Percentiles rank a stretch among this genome's conserved stretches.
These are phyloP conservation scores for Nakaseomyces sp. DNA, from an alignment of 1,139 yeast genomes.

Conservation along the genomic window DNA sequence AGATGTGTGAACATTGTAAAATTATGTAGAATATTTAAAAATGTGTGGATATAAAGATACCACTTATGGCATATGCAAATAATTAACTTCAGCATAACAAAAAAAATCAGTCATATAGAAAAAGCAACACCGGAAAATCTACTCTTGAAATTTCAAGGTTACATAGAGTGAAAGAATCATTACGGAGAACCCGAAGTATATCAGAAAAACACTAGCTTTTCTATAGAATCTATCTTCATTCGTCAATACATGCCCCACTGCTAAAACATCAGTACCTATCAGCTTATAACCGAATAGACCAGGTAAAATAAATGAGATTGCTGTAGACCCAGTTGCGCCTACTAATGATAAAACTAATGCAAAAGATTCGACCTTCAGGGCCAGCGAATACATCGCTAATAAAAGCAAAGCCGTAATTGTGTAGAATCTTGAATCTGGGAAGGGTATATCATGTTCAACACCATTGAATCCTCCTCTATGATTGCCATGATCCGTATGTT, in stretches of 20 bases:
- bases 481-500: background rate
- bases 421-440: slow-evolving; percentile 42
- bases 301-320: slow-evolving; percentile 8
- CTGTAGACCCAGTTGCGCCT: slow-evolving; percentile 36
- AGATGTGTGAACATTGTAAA: too few species aligned
- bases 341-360: slow-evolving; percentile 83
- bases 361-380: slow-evolving; percentile 63
- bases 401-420: slow-evolving; percentile 41
- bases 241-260: slow-evolving; percentile 23
- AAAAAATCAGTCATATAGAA: background rate
- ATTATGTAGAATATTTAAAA: too few species aligned
- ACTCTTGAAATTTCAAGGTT: slow-evolving; percentile 37
- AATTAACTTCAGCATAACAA: too few species aligned
- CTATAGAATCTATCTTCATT: slow-evolving; percentile 38
- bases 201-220: slow-evolving; percentile 51
- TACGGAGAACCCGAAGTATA: slow-evolving; percentile 65
- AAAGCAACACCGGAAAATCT: background rate
- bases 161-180: slow-evolving; percentile 72
- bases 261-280: slow-evolving; percentile 35
- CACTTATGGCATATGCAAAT: too few species aligned
- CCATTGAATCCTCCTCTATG: slow-evolving; percentile 4
- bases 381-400: slow-evolving; percentile 48
- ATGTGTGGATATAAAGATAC: too few species aligned
- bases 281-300: slow-evolving; percentile 77
- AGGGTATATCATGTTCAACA: slow-evolving; percentile 36